These are phyloP conservation scores for Phanerochaete carnosa DNA, from an alignment of 768 basidiomycete species.

Conservation along the genomic window DNA sequence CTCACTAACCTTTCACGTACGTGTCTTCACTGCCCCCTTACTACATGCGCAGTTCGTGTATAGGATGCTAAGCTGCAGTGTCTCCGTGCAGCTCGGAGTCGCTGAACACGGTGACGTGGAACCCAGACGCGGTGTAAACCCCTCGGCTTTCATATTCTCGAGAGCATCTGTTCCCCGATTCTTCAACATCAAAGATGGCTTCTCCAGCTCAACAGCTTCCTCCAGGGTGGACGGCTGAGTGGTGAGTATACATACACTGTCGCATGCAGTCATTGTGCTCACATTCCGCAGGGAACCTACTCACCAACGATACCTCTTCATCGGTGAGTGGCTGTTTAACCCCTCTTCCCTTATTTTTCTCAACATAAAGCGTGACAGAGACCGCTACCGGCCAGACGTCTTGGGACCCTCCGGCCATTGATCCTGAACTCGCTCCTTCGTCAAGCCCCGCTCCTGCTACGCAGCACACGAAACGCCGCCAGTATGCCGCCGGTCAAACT, in stretches of 20 bases:
- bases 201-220: constrained; percentile 69
- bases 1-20: constrained; percentile 2
- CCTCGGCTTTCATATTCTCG: not conserved
- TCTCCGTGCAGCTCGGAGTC: not conserved
- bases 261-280: constrained; percentile 4
- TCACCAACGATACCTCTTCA: constrained; percentile 83
- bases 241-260: constrained; percentile 44
- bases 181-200: constrained; percentile 31
- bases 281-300: constrained; percentile 61
- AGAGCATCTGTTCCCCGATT: not conserved
- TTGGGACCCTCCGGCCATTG: constrained; percentile 75
- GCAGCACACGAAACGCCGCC: constrained; percentile 67
- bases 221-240: constrained; percentile 91
- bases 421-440: constrained; percentile 33
- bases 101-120: constrained; percentile 15
- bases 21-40: not conserved
- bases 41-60: not conserved
- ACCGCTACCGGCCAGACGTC: constrained; percentile 79
- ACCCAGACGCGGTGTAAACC: constrained; percentile 11
- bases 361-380: constrained; percentile 46
- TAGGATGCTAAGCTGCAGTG: not conserved
- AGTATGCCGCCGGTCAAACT: constrained; percentile 93
- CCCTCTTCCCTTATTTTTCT: constrained; percentile 2
- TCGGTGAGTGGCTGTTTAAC: constrained; percentile 53
- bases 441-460: constrained; percentile 43